Evolutionary conservation across 495 filamentous ascomycete species (phyloP).

Genomic region (Lindgomyces ingoldianus): DNA sequence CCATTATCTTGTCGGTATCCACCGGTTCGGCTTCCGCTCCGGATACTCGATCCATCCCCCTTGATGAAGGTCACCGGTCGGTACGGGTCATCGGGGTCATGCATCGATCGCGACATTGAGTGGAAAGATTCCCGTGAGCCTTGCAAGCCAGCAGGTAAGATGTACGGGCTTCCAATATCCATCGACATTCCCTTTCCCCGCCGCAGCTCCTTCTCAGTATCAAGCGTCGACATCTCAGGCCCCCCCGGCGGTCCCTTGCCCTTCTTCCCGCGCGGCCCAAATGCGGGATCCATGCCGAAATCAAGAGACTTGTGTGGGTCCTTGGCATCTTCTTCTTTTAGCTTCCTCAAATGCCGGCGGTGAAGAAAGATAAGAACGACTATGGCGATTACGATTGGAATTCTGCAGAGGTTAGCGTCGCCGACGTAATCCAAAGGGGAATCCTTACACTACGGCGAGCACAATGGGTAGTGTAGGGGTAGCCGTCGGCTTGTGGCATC

Average conservation of each 20-base stretch:
- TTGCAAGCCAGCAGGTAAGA: conserved; percentile 79
- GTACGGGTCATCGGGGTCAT: conserved; percentile 78
- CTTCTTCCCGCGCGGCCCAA: conserved; percentile 54
- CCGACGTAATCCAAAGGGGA: background rate
- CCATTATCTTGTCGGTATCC: conserved; percentile 58
- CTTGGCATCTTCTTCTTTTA: conserved; percentile 74
- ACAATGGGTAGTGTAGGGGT: conserved; percentile 74
- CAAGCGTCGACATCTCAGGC: conserved; percentile 48
- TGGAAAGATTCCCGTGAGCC: conserved; percentile 81
- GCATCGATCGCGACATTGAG: conserved; percentile 72
- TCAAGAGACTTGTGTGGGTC: conserved; percentile 93
- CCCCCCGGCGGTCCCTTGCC: conserved; percentile 44
- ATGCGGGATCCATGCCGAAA: conserved; percentile 66
- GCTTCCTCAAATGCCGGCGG: conserved; percentile 69
- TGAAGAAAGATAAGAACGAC: conserved; percentile 74
- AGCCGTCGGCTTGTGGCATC: conserved; percentile 37
- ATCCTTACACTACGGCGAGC: conserved; percentile 78
- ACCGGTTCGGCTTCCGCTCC: conserved; percentile 13
- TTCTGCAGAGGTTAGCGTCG: conserved; percentile 52
- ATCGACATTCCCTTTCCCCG: conserved; percentile 76
- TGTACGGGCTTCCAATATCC: conserved; percentile 79
- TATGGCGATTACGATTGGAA: conserved; percentile 71
- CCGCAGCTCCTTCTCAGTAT: conserved; percentile 55
- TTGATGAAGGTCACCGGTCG: conserved; percentile 64
- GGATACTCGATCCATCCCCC: conserved; percentile 51